Conservation (phyloP, 352 stramenopile genomes). For the Phytophthora cryptogea region DNA sequence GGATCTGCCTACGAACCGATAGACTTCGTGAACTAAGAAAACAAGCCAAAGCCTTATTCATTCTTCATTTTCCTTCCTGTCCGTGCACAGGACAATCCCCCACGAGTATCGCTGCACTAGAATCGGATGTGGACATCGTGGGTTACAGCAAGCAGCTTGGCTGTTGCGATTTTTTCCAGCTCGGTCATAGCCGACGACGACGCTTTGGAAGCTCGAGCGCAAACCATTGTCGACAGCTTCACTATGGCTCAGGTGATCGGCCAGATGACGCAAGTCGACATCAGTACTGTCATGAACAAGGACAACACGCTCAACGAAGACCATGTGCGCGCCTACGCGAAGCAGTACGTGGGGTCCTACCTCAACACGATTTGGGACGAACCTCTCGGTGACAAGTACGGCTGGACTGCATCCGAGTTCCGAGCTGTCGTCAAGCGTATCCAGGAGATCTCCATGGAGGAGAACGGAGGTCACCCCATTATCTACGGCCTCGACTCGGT, state of each 20-base stretch:
- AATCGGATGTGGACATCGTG: slow-evolving; percentile 24
- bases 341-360: too few species aligned
- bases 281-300: too few species aligned
- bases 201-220: slow-evolving; percentile 12
- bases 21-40: slow-evolving; percentile 1
- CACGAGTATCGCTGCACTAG: neutral
- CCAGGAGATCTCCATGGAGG: too few species aligned
- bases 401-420: too few species aligned
- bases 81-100: slow-evolving; percentile 17
- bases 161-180: slow-evolving; percentile 3
- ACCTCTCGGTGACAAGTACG: too few species aligned
- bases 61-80: slow-evolving; percentile 27
- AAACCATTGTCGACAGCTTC: slow-evolving; percentile 24
- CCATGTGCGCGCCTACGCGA: too few species aligned
- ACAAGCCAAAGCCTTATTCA: slow-evolving; percentile 17
- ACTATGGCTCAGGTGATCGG: slow-evolving; percentile 54
- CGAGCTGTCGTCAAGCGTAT: too few species aligned
- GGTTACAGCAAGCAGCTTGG: slow-evolving; percentile 10
- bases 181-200: slow-evolving; percentile 8
- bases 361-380: too few species aligned
- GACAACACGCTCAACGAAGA: too few species aligned
- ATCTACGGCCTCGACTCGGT: too few species aligned
- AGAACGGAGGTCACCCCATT: too few species aligned
- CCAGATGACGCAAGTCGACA: slow-evolving; percentile 28
- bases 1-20: neutral